A percentile compares a stretch with the other conserved stretches of the same genome.
Evolutionary conservation across 1,139 yeast species (phyloP).

Genomic region (Dujonia santamariae): DNA sequence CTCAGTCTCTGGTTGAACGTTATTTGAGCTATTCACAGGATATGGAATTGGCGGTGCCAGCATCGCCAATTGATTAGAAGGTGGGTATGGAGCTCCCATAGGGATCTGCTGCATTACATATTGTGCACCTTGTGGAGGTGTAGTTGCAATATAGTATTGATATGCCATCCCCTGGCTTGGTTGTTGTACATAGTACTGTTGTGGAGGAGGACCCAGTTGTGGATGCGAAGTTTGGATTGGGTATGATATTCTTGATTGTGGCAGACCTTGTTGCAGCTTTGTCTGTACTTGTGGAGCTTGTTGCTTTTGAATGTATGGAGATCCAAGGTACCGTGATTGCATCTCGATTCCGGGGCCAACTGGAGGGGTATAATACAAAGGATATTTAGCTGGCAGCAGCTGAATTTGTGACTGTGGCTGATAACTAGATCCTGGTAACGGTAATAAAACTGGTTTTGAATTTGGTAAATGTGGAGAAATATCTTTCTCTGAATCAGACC

Average conservation of each 20-base stretch:
- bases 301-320: conserved; percentile 36
- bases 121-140: conserved; percentile 15
- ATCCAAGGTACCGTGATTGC: conserved; percentile 20
- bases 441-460: conserved; percentile 12
- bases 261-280: conserved; percentile 6
- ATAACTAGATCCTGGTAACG: conserved; percentile 15
- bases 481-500: conserved; percentile 22
- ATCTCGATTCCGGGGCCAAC: conserved; percentile 10
- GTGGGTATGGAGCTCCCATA: conserved; percentile 11
- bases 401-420: conserved; percentile 2
- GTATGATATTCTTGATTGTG: conserved; percentile 12
- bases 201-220: conserved; percentile 9
- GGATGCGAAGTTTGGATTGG: background rate
- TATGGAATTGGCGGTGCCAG: background rate
- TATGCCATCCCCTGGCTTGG: conserved; percentile 20
- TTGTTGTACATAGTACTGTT: conserved; percentile 10
- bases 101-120: conserved; percentile 12
- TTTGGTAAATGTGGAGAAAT: conserved; percentile 16
- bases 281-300: conserved; percentile 7
- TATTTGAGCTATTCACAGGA: background rate
- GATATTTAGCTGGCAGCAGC: background rate
- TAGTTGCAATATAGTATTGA: conserved; percentile 25
- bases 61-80: too few relatives aligned
- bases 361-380: conserved; percentile 10
- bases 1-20: conserved; percentile 9